Conservation (phyloP, 1,284 basidiomycete species). For the Malassezia globosa region DNA sequence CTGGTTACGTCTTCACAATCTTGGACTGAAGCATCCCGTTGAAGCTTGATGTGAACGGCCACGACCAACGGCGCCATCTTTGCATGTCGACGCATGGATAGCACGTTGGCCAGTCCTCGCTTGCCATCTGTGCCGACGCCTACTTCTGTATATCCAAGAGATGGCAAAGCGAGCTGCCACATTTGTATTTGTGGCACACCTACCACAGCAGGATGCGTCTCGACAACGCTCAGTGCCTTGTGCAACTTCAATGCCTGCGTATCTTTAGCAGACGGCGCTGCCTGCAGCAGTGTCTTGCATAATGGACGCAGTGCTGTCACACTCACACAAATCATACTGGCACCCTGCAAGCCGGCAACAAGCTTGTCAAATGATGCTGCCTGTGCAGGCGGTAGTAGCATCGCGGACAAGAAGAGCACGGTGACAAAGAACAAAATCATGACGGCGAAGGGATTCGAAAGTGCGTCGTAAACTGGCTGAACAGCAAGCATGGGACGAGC, state of each 20-base stretch:
- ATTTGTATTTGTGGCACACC: constrained; percentile 30
- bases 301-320: constrained; percentile 36
- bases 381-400: constrained; percentile 35
- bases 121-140: constrained; percentile 16
- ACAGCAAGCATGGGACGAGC: constrained; percentile 24
- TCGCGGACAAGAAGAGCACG: constrained; percentile 25
- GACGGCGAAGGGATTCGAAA: constrained; percentile 42
- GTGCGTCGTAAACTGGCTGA: constrained; percentile 21
- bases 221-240: constrained; percentile 23
- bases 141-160: constrained; percentile 22
- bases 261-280: constrained; percentile 21
- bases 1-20: constrained; percentile 38
- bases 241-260: constrained; percentile 23
- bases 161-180: constrained; percentile 44
- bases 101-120: constrained; percentile 21
- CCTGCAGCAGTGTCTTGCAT: constrained; percentile 40
- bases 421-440: constrained; percentile 41
- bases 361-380: constrained; percentile 44
- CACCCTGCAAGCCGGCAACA: constrained; percentile 38
- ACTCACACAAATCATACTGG: constrained; percentile 39
- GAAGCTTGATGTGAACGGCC: constrained; percentile 28
- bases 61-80: constrained; percentile 37
- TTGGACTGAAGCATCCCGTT: constrained; percentile 23
- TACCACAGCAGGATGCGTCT: constrained; percentile 32
- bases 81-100: constrained; percentile 21